Evolutionary conservation across 2,329 filamentous ascomycete species (phyloP).

Genomic region (Raffaelea deltoideospora): DNA sequence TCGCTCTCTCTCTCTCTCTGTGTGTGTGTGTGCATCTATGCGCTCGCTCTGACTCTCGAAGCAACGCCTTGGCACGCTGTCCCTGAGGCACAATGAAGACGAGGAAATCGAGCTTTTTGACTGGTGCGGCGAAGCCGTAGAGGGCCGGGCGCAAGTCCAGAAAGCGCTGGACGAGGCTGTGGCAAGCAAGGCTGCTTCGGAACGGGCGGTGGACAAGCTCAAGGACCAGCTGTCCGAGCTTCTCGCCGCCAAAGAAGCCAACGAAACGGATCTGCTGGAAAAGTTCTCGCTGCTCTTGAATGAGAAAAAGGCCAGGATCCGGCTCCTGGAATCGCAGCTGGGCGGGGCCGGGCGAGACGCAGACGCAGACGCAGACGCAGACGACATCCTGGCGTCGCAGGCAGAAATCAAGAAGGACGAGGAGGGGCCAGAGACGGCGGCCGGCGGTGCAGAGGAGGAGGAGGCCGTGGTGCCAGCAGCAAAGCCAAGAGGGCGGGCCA

Average conservation of each 20-base stretch:
- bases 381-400: conserved; percentile 1
- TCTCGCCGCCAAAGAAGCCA: conserved; percentile 46
- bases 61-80: conserved; percentile 56
- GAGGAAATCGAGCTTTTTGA: conserved; percentile 51
- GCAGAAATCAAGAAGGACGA: conserved; percentile 13
- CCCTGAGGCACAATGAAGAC: conserved; percentile 36
- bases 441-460: not conserved
- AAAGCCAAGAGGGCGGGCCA: not conserved
- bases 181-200: conserved; percentile 29
- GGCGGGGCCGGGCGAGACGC: not conserved
- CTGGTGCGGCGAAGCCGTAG: conserved; percentile 49
- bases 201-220: conserved; percentile 41
- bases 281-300: conserved; percentile 61
- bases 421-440: not conserved
- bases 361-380: not conserved
- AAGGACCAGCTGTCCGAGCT: conserved; percentile 51
- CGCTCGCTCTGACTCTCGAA: conserved; percentile 18
- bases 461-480: not conserved
- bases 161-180: conserved; percentile 26
- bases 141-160: conserved; percentile 28
- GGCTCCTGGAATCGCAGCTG: conserved; percentile 36
- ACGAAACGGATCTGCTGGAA: conserved; percentile 50
- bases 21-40: conserved; percentile 5
- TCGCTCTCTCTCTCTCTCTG: not conserved
- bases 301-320: conserved; percentile 66